phyloP scores from a whole-genome alignment of 2,329 filamentous ascomycete species.

The Ilyonectria destructans region DNA sequence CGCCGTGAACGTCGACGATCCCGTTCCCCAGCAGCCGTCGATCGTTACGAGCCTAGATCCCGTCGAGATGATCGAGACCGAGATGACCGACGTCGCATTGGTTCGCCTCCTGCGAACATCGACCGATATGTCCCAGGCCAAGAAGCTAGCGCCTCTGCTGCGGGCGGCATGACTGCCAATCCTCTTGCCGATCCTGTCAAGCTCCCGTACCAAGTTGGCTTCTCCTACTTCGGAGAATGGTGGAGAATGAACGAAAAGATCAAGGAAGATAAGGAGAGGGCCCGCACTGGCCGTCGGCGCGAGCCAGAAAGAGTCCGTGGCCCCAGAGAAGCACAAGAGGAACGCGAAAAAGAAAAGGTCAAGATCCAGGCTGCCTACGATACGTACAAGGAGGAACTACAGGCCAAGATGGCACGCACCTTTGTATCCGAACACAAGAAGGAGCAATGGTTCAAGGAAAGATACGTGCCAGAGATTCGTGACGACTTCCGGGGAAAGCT shows the following conservation, averaged over 20 bases:
- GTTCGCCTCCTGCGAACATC: constrained; percentile 79
- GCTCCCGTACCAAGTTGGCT: constrained; percentile 85
- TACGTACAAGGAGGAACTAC: constrained; percentile 77
- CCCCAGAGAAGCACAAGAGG: constrained; percentile 78
- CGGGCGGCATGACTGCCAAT: constrained; percentile 66
- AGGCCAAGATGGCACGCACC: constrained; percentile 85
- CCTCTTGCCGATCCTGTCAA: constrained; percentile 81
- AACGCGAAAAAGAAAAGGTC: constrained; percentile 84
- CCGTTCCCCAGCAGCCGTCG: constrained; percentile 80
- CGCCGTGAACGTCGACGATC: constrained; percentile 76
- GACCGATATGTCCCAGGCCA: constrained; percentile 89
- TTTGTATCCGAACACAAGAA: constrained; percentile 95
- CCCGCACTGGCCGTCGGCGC: constrained; percentile 78
- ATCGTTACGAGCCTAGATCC: constrained; percentile 82
- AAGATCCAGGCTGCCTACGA: constrained; percentile 83
- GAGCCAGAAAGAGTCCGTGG: constrained; percentile 76
- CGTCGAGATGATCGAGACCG: constrained; percentile 79
- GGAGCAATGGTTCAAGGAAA: constrained; percentile 98
- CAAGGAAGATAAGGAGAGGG: constrained; percentile 85
- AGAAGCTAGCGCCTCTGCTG: constrained; percentile 63
- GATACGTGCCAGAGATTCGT: constrained; percentile 88
- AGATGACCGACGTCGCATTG: constrained; percentile 75
- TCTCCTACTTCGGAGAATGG: constrained; percentile 90
- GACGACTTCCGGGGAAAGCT: constrained; percentile 83
- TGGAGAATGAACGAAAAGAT: constrained; percentile 88